Base-by-base conservation (phyloP, 306 rosid genomes). In the Amphicarpaea edgeworthii region DNA sequence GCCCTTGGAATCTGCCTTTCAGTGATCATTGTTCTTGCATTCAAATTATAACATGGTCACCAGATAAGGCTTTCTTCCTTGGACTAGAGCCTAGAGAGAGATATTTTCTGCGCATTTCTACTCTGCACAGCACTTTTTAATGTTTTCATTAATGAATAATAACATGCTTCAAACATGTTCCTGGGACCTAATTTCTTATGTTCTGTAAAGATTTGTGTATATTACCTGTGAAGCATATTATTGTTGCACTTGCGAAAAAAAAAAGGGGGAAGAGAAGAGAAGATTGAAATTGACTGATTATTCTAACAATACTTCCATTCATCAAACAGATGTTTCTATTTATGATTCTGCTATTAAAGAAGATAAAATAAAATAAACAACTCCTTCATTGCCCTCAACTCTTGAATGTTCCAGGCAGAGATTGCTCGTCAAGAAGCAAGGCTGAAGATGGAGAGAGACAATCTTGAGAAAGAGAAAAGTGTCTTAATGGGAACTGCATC, bases 401-500 rank as follows among this genome's bases (percentile, higher is more conserved):
- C 7, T 82, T 43, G 34, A 40, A 42, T 59, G 37, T 80, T 68
- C 19, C 86, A 95, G 97, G 97, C 96, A 24, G 97, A 92, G 83
- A 88, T 95, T 81, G 88, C 97, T 5, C 85, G 97, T 16, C 99
- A 95, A 82, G 99, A 95, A 85, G 93, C 96, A 24, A 90, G 97
- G 84, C 80, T 92, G 71, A 90, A 95, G 89, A 92, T 95, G 94
- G 97, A 92, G 81, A 95, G 87, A 75, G 97, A 95, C 63, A 95
- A 95, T 84, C 97, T 95, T 5, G 99, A 95, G 82, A 95, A 92
- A 73, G 99, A 95, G 85, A 95, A 92, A 75, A 95, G 99, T 60
- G 93, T 95, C 66, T 85, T 92, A 21, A 92, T 92, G 97, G 99
- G 99, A 76, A 90, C 99, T 50, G 99, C 99, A 5, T 95, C 97